Conservation (phyloP, 352 stramenopile genomes). For the Phytophthora macrochlamydospora region DNA sequence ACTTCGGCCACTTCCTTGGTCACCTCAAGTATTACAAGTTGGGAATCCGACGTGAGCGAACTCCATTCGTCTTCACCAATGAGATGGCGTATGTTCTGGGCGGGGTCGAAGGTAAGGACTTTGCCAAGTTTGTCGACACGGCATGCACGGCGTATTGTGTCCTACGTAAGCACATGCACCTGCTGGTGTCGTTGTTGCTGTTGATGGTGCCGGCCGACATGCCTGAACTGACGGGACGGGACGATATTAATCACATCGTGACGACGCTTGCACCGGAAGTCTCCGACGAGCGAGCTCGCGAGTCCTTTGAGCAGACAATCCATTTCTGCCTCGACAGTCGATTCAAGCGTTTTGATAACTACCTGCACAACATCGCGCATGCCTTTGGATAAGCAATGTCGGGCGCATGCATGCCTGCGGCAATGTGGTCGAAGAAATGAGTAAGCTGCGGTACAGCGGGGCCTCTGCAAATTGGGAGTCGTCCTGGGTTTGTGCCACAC, state of each 20-base stretch:
- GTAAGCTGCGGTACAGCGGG: conserved; percentile 22
- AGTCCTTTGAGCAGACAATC: conserved; percentile 81
- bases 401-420: conserved; percentile 11
- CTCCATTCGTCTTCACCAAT: conserved; percentile 89
- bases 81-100: conserved; percentile 89
- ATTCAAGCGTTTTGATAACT: conserved; percentile 91
- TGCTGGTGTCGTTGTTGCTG: conserved; percentile 82
- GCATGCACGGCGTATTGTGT: conserved; percentile 77
- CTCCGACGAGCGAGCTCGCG: conserved; percentile 61
- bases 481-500: background rate
- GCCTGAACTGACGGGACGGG: conserved; percentile 76
- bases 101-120: conserved; percentile 76
- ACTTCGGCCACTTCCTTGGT: conserved; percentile 88
- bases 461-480: conserved; percentile 10
- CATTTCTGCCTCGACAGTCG: conserved; percentile 83
- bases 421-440: conserved; percentile 25
- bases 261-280: conserved; percentile 75
- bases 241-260: conserved; percentile 90
- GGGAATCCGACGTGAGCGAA: conserved; percentile 82
- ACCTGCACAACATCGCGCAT: conserved; percentile 68
- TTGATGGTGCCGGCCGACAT: conserved; percentile 90
- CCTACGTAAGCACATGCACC: conserved; percentile 86
- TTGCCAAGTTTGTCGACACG: conserved; percentile 72
- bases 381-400: conserved; percentile 35
- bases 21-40: conserved; percentile 90